A percentile compares a stretch with the other conserved stretches of the same genome.
Evolutionary conservation across 2,329 filamentous ascomycete species (phyloP).

Genomic region (Sordariomycetes sp.): DNA sequence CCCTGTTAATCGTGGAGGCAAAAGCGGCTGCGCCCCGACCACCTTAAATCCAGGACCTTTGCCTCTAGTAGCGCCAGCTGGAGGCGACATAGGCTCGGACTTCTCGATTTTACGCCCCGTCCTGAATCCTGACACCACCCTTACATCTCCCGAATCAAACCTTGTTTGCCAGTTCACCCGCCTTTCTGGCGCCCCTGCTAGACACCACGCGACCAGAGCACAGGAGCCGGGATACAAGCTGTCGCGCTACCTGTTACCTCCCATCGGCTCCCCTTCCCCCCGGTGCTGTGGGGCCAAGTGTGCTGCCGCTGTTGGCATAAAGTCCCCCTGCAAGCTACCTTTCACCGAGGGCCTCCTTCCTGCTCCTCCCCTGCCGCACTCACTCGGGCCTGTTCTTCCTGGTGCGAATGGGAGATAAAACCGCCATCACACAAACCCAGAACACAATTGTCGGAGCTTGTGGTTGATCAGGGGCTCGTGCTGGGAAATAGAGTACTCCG

Average conservation of each 20-base stretch:
- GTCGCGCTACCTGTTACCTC: background rate
- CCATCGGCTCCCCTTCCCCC: background rate
- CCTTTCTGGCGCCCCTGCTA: background rate
- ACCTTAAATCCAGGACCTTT: background rate
- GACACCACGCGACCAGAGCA: background rate
- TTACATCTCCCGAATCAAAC: background rate
- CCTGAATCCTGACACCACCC: background rate
- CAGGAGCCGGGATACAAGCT: background rate
- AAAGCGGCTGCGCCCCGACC: background rate
- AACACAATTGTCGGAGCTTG: background rate
- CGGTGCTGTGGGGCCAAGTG: background rate
- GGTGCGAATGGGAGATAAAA: background rate
- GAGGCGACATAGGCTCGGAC: too few species aligned
- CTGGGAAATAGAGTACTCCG: background rate
- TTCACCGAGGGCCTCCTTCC: background rate
- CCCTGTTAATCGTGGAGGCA: background rate
- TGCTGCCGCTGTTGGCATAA: background rate
- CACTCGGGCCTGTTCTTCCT: background rate
- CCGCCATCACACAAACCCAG: background rate
- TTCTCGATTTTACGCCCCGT: background rate
- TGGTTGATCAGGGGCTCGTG: background rate
- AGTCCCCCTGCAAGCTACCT: background rate
- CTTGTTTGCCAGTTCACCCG: background rate
- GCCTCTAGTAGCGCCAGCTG: background rate
- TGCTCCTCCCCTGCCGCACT: conserved; percentile 1